Conservation (phyloP, 2,329 filamentous ascomycete genomes). For the Myriosclerotinia duriaeana region DNA sequence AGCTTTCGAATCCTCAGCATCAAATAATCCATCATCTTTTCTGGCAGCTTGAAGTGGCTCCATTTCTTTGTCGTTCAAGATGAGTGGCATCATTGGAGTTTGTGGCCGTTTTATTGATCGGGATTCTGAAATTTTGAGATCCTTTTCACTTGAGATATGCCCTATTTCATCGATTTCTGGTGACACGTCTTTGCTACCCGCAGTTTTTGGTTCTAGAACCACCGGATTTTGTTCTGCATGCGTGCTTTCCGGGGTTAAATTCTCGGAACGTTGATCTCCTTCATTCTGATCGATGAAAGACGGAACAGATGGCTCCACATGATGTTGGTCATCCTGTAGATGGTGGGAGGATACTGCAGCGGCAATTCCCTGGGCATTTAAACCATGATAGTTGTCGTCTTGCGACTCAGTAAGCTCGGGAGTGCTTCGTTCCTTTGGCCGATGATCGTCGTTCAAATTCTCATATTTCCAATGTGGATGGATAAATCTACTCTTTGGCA, state of each 20-base stretch:
- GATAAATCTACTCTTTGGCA: conserved; percentile 16
- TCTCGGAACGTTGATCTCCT: background rate
- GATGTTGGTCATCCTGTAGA: background rate
- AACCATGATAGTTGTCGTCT: background rate
- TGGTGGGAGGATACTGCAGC: background rate
- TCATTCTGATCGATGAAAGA: background rate
- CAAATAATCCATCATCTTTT: conserved; percentile 25
- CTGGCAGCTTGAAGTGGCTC: conserved; percentile 26
- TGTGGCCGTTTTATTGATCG: background rate
- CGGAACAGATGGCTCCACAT: background rate
- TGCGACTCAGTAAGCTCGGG: background rate
- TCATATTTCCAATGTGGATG: conserved; percentile 10
- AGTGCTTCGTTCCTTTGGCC: background rate
- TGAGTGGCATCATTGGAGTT: conserved; percentile 9
- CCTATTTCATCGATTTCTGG: background rate
- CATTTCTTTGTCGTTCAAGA: background rate
- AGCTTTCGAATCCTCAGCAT: background rate
- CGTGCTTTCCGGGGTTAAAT: background rate
- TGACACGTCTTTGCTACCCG: background rate
- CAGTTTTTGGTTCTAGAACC: background rate
- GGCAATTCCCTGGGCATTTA: background rate
- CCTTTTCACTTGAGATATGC: background rate
- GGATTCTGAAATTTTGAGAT: background rate
- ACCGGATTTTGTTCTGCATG: background rate
- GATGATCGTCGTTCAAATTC: background rate